A percentile compares a stretch with the other conserved stretches of the same genome.
Conservation (phyloP, 2,329 filamentous ascomycete genomes). For the Aureobasidium zeae region DNA sequence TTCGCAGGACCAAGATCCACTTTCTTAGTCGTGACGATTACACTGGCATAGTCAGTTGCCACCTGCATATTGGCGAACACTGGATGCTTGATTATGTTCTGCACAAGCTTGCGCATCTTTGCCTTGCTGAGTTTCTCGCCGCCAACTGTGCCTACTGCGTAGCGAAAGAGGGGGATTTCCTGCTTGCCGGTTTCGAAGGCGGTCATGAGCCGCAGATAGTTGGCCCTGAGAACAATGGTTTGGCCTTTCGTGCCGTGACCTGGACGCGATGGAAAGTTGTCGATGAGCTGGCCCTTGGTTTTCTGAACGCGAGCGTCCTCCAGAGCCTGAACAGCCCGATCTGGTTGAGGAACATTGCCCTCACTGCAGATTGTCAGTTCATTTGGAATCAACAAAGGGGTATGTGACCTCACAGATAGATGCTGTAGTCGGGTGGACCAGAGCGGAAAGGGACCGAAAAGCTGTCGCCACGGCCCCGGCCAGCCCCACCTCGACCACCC, state of each 20-base stretch:
- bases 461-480: slow-evolving; percentile 16
- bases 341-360: slow-evolving; percentile 20
- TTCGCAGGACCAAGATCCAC: slow-evolving; percentile 20
- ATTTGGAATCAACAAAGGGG: not conserved
- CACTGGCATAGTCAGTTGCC: slow-evolving; percentile 34
- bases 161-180: slow-evolving; percentile 30
- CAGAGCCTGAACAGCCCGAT: slow-evolving; percentile 20
- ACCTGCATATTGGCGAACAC: slow-evolving; percentile 26
- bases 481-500: slow-evolving; percentile 18
- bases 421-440: slow-evolving; percentile 15
- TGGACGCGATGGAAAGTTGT: slow-evolving; percentile 28
- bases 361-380: too few species aligned
- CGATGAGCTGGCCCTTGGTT: slow-evolving; percentile 23
- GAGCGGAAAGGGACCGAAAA: not conserved
- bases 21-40: slow-evolving; percentile 27
- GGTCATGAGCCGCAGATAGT: slow-evolving; percentile 33
- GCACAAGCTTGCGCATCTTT: slow-evolving; percentile 41
- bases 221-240: slow-evolving; percentile 34
- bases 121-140: slow-evolving; percentile 29
- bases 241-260: slow-evolving; percentile 33
- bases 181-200: slow-evolving; percentile 25
- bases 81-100: slow-evolving; percentile 33
- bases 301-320: slow-evolving; percentile 22
- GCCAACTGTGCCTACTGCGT: slow-evolving; percentile 31
- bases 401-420: slow-evolving; percentile 21